A percentile compares a stretch with the other conserved stretches of the same genome.
Evolutionary conservation across 805 yeast genomes (phyloP).

Genomic region (Komagataella phaffii): DNA sequence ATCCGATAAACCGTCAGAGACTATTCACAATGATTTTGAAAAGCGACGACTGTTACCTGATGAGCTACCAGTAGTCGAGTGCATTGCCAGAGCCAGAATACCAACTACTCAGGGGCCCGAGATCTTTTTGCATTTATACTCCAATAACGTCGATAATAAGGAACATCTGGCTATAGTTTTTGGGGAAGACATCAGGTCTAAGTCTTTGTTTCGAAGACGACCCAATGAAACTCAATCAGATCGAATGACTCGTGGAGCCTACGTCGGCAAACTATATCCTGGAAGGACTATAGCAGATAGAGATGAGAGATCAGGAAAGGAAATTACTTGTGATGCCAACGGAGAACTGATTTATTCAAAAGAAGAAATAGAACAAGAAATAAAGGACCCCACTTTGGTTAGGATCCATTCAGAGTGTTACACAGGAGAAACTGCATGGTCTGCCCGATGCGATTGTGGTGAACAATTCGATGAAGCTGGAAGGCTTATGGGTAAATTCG

Average conservation of each 20-base stretch:
- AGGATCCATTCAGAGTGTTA: conserved; percentile 96
- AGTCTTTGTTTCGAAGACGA: conserved; percentile 48
- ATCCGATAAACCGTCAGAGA: neutral
- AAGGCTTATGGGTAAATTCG: conserved; percentile 71
- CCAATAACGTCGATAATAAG: conserved; percentile 75
- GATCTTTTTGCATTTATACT: conserved; percentile 79
- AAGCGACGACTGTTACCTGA: conserved; percentile 33
- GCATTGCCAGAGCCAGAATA: conserved; percentile 89
- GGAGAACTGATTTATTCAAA: conserved; percentile 19
- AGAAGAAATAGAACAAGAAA: conserved; percentile 11
- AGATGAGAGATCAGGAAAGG: conserved; percentile 30
- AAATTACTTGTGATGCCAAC: conserved; percentile 23
- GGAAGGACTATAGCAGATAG: conserved; percentile 64
- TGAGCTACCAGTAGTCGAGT: conserved; percentile 60
- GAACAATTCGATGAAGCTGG: conserved; percentile 99
- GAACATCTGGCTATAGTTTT: conserved; percentile 96
- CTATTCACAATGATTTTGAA: conserved; percentile 4
- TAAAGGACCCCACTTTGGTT: conserved; percentile 44
- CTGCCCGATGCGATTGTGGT: conserved; percentile 98
- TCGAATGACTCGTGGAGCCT: conserved; percentile 98
- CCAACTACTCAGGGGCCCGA: conserved; percentile 96
- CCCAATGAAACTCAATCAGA: conserved; percentile 75
- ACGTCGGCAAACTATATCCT: conserved; percentile 79
- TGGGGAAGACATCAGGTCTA: conserved; percentile 81
- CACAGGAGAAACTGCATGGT: conserved; percentile 99